Conservation (phyloP, 2,329 filamentous ascomycete species). For the Apiospora hydei region DNA sequence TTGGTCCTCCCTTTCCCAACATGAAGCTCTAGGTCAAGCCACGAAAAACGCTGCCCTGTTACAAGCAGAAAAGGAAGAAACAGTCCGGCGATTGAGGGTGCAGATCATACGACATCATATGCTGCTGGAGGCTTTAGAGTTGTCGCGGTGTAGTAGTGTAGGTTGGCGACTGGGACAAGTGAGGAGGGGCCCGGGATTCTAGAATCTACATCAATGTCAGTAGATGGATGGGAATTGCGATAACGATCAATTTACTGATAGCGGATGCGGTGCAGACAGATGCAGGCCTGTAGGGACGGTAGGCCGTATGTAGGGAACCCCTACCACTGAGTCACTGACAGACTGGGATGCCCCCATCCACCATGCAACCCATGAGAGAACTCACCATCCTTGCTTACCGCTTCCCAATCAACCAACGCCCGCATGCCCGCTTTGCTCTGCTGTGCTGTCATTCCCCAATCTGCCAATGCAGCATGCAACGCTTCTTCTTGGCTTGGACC, state of each 20-base stretch:
- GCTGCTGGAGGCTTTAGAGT: background rate
- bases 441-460: background rate
- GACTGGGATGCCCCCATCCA: background rate
- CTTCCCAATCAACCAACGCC: background rate
- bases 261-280: background rate
- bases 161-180: background rate
- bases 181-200: background rate
- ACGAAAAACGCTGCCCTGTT: background rate
- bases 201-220: too few species aligned
- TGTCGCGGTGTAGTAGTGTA: slow-evolving; percentile 1
- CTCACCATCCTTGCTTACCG: background rate
- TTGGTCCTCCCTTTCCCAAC: background rate
- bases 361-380: background rate
- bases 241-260: background rate
- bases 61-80: background rate
- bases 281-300: background rate
- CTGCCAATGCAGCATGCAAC: background rate
- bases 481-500: background rate
- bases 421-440: background rate
- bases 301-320: too few species aligned
- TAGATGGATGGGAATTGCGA: background rate
- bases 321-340: background rate
- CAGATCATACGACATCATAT: background rate
- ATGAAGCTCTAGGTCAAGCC: background rate
- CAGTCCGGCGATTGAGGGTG: background rate